phyloP scores from a whole-genome alignment of 2,329 filamentous ascomycete genomes.

The Fusarium pseudograminearum region DNA sequence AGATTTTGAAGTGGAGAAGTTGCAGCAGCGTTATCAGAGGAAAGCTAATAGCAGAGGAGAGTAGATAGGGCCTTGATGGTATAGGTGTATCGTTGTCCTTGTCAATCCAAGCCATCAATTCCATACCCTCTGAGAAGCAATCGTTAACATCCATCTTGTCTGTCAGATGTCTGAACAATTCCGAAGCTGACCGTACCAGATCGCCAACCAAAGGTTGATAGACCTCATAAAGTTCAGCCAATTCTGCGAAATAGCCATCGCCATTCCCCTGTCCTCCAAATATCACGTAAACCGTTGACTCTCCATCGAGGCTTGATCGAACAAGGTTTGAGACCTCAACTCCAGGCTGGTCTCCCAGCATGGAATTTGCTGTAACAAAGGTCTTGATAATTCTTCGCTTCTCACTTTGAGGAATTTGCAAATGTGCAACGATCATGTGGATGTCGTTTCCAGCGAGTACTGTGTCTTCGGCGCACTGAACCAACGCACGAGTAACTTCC shows the following conservation, averaged over 20 bases:
- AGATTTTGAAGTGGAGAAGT: conserved; percentile 93
- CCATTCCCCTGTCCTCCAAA: conserved; percentile 99
- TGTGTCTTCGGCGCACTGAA: not conserved
- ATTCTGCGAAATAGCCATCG: conserved; percentile 98
- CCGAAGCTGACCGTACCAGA: conserved; percentile 79
- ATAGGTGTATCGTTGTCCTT: conserved; percentile 87
- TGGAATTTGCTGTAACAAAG: not conserved
- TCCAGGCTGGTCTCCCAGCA: not conserved
- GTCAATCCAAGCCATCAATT: conserved; percentile 93
- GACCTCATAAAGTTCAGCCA: conserved; percentile 88
- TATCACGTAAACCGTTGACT: conserved; percentile 77
- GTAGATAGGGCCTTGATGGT: conserved; percentile 87
- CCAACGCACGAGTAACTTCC: not conserved
- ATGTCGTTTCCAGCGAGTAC: not conserved
- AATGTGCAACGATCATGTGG: not conserved
- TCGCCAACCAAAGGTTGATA: conserved; percentile 92
- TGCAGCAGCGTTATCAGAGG: conserved; percentile 96
- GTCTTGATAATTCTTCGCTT: not conserved
- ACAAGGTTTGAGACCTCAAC: not conserved
- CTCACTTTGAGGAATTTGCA: not conserved
- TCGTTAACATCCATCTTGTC: conserved; percentile 80
- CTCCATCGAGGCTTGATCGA: not conserved
- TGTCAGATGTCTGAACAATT: conserved; percentile 87
- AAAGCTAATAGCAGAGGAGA: conserved; percentile 93
- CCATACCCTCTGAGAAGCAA: conserved; percentile 93